Conservation (phyloP, 1,139 yeast species). For the Torulaspora pretoriensis region DNA sequence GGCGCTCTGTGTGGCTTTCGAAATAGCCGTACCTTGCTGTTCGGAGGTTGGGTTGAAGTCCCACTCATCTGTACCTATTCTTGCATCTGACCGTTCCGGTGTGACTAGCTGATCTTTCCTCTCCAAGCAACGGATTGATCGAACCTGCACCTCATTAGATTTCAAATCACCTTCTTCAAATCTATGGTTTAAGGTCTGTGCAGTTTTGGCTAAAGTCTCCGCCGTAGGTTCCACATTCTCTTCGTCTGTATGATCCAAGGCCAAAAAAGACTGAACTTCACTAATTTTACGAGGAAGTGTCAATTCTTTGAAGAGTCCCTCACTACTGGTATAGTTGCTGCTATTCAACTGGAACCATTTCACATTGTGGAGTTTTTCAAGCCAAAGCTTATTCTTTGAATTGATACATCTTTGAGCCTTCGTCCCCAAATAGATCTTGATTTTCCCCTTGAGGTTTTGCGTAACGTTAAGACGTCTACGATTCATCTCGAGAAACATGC, state of each 20-base stretch:
- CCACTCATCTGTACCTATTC: constrained; percentile 20
- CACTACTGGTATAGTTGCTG: constrained; percentile 5
- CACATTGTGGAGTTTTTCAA: constrained; percentile 9
- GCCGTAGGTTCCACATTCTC: constrained; percentile 7
- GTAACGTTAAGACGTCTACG: constrained; percentile 14
- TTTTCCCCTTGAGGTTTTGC: constrained; percentile 15
- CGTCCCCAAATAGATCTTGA: constrained; percentile 15
- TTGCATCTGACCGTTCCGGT: constrained; percentile 21
- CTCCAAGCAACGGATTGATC: not conserved
- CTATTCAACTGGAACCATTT: constrained; percentile 20
- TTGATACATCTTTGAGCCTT: constrained; percentile 10
- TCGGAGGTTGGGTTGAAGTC: constrained; percentile 15
- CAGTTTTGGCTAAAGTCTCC: not conserved
- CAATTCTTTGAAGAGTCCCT: constrained; percentile 12
- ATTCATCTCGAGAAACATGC: constrained; percentile 18
- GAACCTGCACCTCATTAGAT: constrained; percentile 5
- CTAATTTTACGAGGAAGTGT: constrained; percentile 23
- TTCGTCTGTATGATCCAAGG: constrained; percentile 18
- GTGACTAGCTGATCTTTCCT: constrained; percentile 15
- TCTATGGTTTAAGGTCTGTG: not conserved
- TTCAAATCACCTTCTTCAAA: constrained; percentile 3
- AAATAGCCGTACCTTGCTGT: constrained; percentile 2
- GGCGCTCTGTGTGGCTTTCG: not conserved
- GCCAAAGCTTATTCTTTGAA: constrained; percentile 6
- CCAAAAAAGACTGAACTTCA: constrained; percentile 24